Base-by-base conservation (phyloP, 176 grass and related monocot species). In the Poa annua region DNA sequence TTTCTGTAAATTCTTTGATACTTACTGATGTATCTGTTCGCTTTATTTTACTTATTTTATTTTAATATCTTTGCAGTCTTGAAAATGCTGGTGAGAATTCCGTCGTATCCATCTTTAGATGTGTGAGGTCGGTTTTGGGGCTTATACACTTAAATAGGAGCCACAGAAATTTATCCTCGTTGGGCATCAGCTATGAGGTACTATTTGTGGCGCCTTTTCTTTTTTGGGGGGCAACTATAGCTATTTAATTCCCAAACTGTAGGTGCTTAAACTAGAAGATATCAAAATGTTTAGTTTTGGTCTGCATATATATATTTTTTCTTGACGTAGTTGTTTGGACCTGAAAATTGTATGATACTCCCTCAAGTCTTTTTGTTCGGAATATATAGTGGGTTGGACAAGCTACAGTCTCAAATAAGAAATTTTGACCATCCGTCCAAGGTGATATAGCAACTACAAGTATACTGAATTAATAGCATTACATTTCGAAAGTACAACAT, bases 21-120 rank as follows among this genome's bases (percentile, higher is more conserved):
- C 76, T 7, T 13, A 38, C 54, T 34, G 26, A 59, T 72, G 7
- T 29, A 39, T 21, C 22, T 14, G 66, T 74, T 11, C 26, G 11
- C 53, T 66, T 55, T 51, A 56, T 52, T 21, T 80, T 26, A 36
- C 22, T 84, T 66, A 11, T 68, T 21, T 77, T 54, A 65, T 76
- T 35, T 69, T 75, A 33, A 63, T 80, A 63, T 80, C 36, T 77
- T 76, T 83, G 67, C 86, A 94, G 92, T 70, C 92, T 97, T 89
- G 95, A 97, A 85, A 94, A 94, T 88, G 88, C 95, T 84, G 92
- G 92, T 68, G 95, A 97, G 88, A 89, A 74, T 87, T 97, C 90
- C 38, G 84, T 97, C 11, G 85, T 97, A 39, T 90, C 95, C 34
- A 90, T 97, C 75, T 66, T 97, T 76, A 91, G 86, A 89, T 94